These are phyloP conservation scores for Ogataea salicorniae DNA, from an alignment of 805 yeast species.

Conservation along the genomic window DNA sequence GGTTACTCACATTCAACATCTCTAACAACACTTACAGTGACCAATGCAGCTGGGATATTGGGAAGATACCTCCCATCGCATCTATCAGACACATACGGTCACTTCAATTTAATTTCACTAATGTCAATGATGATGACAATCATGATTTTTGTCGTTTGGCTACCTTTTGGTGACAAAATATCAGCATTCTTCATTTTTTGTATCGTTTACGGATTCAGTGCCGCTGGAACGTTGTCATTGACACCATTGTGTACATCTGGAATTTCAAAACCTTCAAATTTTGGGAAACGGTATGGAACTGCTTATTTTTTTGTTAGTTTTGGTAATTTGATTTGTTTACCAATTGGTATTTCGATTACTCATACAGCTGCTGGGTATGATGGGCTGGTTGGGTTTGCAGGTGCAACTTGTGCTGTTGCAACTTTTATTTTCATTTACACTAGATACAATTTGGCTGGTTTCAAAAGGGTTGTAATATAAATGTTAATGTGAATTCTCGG, in stretches of 20 bases:
- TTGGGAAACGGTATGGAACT: conserved; percentile 69
- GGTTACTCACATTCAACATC: conserved; percentile 41
- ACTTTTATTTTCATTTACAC: conserved; percentile 17
- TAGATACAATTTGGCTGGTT: conserved; percentile 23
- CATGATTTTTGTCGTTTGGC: conserved; percentile 49
- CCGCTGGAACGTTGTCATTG: conserved; percentile 57
- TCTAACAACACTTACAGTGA: conserved; percentile 38
- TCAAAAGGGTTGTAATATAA: conserved; percentile 6
- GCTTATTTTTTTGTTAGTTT: conserved; percentile 47
- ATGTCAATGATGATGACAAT: conserved; percentile 37
- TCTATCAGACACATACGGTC: conserved; percentile 41
- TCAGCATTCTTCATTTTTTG: conserved; percentile 47
- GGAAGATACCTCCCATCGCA: conserved; percentile 44
- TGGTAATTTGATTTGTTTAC: conserved; percentile 42
- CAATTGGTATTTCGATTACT: conserved; percentile 35
- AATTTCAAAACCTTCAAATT: conserved; percentile 56
- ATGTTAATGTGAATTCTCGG: too few species aligned
- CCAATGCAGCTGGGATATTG: conserved; percentile 38
- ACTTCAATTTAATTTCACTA: conserved; percentile 36
- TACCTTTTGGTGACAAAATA: conserved; percentile 50
- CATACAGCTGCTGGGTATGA: conserved; percentile 27
- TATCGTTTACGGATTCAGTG: conserved; percentile 50
- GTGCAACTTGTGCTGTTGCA: conserved; percentile 23
- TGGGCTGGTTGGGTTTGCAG: conserved; percentile 31
- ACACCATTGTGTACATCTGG: conserved; percentile 68